Conservation (phyloP, 768 basidiomycete species). For the Lactarius akahatsu region DNA sequence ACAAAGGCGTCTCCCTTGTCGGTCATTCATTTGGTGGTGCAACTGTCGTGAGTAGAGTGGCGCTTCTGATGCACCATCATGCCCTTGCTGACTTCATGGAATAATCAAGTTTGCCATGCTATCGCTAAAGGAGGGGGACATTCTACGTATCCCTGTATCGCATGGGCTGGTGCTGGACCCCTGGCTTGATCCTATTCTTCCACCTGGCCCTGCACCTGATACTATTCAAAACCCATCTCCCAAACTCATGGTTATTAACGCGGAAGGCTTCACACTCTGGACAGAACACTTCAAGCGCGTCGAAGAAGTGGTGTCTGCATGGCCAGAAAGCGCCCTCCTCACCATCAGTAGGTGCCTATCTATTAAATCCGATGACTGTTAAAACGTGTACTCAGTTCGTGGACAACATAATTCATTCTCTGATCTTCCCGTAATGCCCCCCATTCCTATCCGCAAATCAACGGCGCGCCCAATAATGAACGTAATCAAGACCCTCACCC, state of each 20-base stretch:
- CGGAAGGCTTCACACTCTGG: constrained; percentile 79
- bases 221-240: constrained; percentile 23
- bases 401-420: constrained; percentile 34
- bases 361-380: neutral
- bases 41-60: constrained; percentile 43
- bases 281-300: constrained; percentile 65
- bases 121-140: constrained; percentile 41
- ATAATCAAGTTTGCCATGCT: constrained; percentile 53
- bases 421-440: constrained; percentile 32
- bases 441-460: constrained; percentile 19
- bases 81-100: constrained; percentile 1
- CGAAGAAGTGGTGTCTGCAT: constrained; percentile 50
- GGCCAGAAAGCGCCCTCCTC: constrained; percentile 33
- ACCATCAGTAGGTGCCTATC: constrained; percentile 22
- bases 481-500: constrained; percentile 28
- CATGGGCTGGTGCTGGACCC: constrained; percentile 73
- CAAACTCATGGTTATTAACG: constrained; percentile 65
- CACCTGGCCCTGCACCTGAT: constrained; percentile 47
- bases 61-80: neutral
- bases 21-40: constrained; percentile 62
- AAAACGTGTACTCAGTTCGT: constrained; percentile 25
- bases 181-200: constrained; percentile 76
- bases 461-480: constrained; percentile 28
- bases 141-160: constrained; percentile 50
- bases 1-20: constrained; percentile 41